Base-by-base conservation (phyloP, 768 basidiomycete species). In the Phylloporus scabripes region DNA sequence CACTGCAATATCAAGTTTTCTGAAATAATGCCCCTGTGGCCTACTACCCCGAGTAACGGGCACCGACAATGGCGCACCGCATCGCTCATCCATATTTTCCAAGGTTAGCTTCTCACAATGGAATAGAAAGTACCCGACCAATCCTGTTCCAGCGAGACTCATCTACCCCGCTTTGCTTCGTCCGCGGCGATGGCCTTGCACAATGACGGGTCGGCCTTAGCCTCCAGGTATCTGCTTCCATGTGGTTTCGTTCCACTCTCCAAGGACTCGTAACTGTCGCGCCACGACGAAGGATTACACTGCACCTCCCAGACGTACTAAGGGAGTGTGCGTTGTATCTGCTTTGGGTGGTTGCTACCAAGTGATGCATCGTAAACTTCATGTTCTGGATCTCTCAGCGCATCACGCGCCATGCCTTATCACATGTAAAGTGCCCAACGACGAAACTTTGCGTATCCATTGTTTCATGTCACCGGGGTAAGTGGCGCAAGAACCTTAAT, bases 391-490 rank as follows among this genome's bases (percentile, higher is more conserved):
- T 51, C 42, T 53, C 34, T 33, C 38, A 42, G 23, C 46, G 44
- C 38, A 32, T 45, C n/a, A n/a, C n/a, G n/a, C n/a, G n/a, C n/a
- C n/a, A n/a, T 37, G 42, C 12, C 24, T 46, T 40, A 40, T 41
- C 46, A 43, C n/a, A n/a, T n/a, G n/a, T n/a, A n/a, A n/a, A n/a
- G n/a, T n/a, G n/a, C 42, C 23, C 39, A 37, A 26, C 29, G 36
- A 28, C 15, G 23, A n/a, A 38, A 31, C n/a, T n/a, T n/a, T n/a
- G n/a, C n/a, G n/a, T n/a, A n/a, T n/a, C 55, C 42, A 49, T 55
- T 61, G 52, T 54, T 39, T 60, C 17, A 40, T 48, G 45, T 48
- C 20, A 42, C 46, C 42, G 20, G 5, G 43, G 51, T 31, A 14
- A 31, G 24, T n/a, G n/a, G n/a, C n/a, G n/a, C n/a, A n/a, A n/a